Evolutionary conservation across 345 rosid species (phyloP).

Genomic region (Carallia pectinifolia): DNA sequence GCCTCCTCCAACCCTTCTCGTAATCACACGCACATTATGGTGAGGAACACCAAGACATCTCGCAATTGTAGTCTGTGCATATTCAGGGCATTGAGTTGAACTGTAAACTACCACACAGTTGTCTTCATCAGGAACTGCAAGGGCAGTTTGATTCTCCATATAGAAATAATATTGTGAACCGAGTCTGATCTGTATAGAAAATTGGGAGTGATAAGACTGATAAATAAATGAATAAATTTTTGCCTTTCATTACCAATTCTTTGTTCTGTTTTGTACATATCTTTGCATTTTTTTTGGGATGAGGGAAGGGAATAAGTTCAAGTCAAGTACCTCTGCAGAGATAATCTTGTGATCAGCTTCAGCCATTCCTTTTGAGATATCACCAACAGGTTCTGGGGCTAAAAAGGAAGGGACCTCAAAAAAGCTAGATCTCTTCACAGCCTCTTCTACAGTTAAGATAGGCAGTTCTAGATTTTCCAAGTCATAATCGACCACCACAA

Average conservation of each 20-base stretch:
- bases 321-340: constrained; percentile 55
- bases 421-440: constrained; percentile 62
- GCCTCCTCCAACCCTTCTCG: constrained; percentile 92
- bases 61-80: constrained; percentile 52
- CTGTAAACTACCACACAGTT: constrained; percentile 63
- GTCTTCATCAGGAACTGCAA: constrained; percentile 94
- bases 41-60: constrained; percentile 75
- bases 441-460: constrained; percentile 73
- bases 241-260: too few species aligned
- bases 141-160: constrained; percentile 82
- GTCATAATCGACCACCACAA: constrained; percentile 65
- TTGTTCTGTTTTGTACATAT: too few species aligned
- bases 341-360: constrained; percentile 71
- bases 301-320: not conserved
- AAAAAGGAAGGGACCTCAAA: constrained; percentile 57
- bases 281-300: too few species aligned
- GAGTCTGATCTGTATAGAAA: constrained; percentile 50
- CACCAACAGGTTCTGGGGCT: constrained; percentile 62
- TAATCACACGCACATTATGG: constrained; percentile 75
- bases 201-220: not conserved
- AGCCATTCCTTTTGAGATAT: constrained; percentile 67
- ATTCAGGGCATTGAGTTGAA: constrained; percentile 68
- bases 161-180: constrained; percentile 89
- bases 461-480: constrained; percentile 52
- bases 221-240: too few species aligned